Conservation (phyloP, 306 rosid species). For the Trichosanthes cucumerina region DNA sequence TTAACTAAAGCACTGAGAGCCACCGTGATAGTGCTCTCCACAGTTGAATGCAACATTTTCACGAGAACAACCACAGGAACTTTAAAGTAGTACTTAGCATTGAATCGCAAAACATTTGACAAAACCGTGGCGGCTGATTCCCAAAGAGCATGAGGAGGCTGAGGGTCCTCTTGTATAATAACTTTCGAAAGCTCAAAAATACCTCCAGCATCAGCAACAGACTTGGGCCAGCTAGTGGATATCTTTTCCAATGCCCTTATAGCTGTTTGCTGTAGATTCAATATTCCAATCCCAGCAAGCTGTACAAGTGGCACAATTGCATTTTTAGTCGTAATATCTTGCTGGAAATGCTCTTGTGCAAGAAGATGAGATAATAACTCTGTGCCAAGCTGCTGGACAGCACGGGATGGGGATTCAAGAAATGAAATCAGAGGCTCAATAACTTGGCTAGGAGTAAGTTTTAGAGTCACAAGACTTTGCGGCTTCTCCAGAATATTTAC, state of each 20-base stretch:
- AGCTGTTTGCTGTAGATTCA: conserved; percentile 90
- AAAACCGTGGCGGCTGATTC: conserved; percentile 95
- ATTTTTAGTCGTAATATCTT: conserved; percentile 85
- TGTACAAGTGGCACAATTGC: conserved; percentile 95
- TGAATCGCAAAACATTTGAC: conserved; percentile 63
- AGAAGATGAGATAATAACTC: conserved; percentile 91
- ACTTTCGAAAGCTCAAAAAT: conserved; percentile 90
- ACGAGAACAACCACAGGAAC: conserved; percentile 96
- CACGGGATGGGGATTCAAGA: conserved; percentile 88
- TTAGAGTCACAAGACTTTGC: conserved; percentile 79
- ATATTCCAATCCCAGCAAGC: conserved; percentile 96
- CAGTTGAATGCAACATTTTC: conserved; percentile 74
- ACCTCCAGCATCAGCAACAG: conserved; percentile 96
- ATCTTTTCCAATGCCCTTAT: conserved; percentile 82
- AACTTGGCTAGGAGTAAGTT: conserved; percentile 92
- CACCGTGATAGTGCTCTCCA: conserved; percentile 58
- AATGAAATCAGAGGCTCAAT: conserved; percentile 84
- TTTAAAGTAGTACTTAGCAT: conserved; percentile 72
- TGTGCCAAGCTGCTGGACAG: conserved; percentile 97
- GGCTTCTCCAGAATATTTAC: conserved; percentile 98
- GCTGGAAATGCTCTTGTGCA: conserved; percentile 93
- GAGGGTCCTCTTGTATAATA: conserved; percentile 94
- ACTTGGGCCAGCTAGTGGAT: conserved; percentile 89
- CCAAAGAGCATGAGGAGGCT: conserved; percentile 83
- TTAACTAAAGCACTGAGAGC: conserved; percentile 70